These are phyloP conservation scores for Nadsonia starkeyi-henricii DNA, from an alignment of 1,139 yeast species.

Conservation along the genomic window DNA sequence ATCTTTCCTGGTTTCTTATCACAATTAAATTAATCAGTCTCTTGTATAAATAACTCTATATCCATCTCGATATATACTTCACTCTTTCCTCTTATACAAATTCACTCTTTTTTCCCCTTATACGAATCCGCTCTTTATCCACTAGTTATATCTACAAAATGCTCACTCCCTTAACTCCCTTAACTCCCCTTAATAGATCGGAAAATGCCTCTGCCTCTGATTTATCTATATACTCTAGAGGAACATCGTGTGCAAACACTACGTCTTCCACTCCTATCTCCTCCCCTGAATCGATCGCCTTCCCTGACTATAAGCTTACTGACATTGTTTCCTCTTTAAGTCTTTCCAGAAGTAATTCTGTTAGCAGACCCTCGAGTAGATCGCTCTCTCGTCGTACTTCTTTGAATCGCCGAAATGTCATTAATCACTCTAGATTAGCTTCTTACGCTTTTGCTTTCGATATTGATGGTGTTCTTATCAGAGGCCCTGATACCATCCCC, in stretches of 20 bases:
- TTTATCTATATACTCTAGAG: background rate
- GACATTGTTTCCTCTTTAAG: background rate
- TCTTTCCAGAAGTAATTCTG: background rate
- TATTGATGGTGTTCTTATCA: slow-evolving; percentile 70
- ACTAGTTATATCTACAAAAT: no score
- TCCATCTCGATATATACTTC: no score
- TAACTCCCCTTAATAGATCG: no score
- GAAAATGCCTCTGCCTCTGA: background rate
- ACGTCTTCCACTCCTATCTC: background rate
- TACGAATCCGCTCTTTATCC: no score
- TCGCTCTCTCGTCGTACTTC: background rate
- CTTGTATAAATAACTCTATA: no score
- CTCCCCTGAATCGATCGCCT: background rate
- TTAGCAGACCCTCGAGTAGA: background rate
- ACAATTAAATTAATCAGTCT: no score
- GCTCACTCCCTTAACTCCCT: no score
- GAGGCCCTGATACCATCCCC: slow-evolving; percentile 71
- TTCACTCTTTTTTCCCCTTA: no score
- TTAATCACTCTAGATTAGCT: slow-evolving; percentile 33
- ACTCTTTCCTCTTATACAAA: no score
- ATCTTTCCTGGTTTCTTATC: no score
- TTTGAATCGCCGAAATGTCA: slow-evolving; percentile 5
- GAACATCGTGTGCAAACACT: background rate
- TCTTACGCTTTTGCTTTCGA: slow-evolving; percentile 80
- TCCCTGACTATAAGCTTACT: background rate